Percentiles rank a stretch among this genome's conserved stretches.
Evolutionary conservation across 805 yeast genomes (phyloP).

Genomic region (Suhomyces prunicola): DNA sequence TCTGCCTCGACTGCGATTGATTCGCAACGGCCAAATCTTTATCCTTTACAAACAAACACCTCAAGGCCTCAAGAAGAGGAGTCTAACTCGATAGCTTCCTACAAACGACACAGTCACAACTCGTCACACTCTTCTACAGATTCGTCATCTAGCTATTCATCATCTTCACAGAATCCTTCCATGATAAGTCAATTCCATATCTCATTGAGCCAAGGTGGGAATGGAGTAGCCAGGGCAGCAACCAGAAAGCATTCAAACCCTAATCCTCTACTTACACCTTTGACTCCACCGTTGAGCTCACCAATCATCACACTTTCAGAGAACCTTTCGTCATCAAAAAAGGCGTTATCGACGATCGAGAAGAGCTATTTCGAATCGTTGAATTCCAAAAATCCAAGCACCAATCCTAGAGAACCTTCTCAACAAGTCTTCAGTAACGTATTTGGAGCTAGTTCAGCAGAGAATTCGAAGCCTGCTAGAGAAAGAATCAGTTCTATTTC

Average conservation of each 20-base stretch:
- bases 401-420: background rate
- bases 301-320: slow-evolving; percentile 41
- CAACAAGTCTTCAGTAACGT: background rate
- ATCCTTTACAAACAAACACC: slow-evolving; percentile 12
- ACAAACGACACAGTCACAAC: slow-evolving; percentile 7
- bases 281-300: slow-evolving; percentile 33
- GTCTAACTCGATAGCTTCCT: background rate
- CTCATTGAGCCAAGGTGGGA: background rate
- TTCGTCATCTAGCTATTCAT: slow-evolving; percentile 6
- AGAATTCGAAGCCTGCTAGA: background rate
- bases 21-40: slow-evolving; percentile 9
- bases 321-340: slow-evolving; percentile 26
- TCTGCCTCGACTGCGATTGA: background rate
- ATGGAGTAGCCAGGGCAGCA: slow-evolving; percentile 2
- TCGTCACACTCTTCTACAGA: slow-evolving; percentile 12
- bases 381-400: slow-evolving; percentile 6
- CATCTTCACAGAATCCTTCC: slow-evolving; percentile 11
- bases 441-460: background rate
- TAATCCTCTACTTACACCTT: slow-evolving; percentile 21
- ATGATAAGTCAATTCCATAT: background rate
- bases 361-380: slow-evolving; percentile 33
- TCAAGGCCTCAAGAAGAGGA: background rate
- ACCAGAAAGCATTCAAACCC: slow-evolving; percentile 19
- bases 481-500: slow-evolving; percentile 15
- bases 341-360: slow-evolving; percentile 28